Percentiles rank a stretch among this genome's conserved stretches.
Conservation (phyloP, 2,329 filamentous ascomycete species). For the Talaromyces amestolkiae region DNA sequence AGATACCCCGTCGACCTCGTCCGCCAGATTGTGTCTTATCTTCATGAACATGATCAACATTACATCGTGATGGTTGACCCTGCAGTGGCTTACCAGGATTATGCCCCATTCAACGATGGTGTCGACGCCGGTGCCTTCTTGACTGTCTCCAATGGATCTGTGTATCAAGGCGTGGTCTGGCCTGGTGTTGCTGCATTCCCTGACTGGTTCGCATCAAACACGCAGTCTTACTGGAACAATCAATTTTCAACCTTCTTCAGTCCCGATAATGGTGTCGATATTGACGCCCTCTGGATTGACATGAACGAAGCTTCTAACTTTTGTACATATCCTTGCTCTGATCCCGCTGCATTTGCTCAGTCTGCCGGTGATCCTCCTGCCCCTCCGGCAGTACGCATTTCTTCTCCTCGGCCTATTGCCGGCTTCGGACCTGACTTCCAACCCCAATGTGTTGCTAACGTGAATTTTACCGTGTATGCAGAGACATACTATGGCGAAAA, state of each 20-base stretch:
- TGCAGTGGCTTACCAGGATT: constrained; percentile 36
- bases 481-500: constrained; percentile 15
- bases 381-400: constrained; percentile 61
- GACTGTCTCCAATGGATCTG: constrained; percentile 53
- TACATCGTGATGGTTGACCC: constrained; percentile 76
- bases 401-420: constrained; percentile 64
- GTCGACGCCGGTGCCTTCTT: constrained; percentile 57
- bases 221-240: constrained; percentile 66
- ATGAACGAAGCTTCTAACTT: constrained; percentile 60
- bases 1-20: constrained; percentile 48
- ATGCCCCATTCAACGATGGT: constrained; percentile 59
- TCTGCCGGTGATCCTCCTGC: constrained; percentile 52
- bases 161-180: constrained; percentile 67
- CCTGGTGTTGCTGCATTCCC: constrained; percentile 70
- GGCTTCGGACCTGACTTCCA: constrained; percentile 69
- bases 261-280: constrained; percentile 63
- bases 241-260: constrained; percentile 67
- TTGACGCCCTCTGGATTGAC: constrained; percentile 77
- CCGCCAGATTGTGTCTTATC: constrained; percentile 62
- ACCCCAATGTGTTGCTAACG: constrained; percentile 40
- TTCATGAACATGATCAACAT: constrained; percentile 66
- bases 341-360: constrained; percentile 52
- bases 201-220: constrained; percentile 71
- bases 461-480: constrained; percentile 14
- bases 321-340: constrained; percentile 56